Conservation (phyloP, 371 early-diverging fungal species). For the Syncephalastrum contaminatum region DNA sequence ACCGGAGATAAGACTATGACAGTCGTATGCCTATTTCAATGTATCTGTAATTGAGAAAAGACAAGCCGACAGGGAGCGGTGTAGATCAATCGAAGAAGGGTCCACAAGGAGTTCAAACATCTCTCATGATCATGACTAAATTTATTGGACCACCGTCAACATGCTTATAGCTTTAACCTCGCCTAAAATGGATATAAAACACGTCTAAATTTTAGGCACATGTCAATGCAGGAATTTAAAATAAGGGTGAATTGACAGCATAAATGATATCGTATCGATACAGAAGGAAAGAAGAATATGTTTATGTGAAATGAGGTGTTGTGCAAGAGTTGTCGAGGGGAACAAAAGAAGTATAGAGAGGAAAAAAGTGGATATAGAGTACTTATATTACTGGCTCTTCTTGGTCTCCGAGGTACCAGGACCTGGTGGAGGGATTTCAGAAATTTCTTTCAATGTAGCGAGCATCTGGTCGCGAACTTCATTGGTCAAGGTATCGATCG, state of each 20-base stretch:
- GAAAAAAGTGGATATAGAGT: neutral
- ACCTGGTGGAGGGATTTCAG: conserved; percentile 12
- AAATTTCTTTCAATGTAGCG: conserved; percentile 66
- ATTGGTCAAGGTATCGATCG: conserved; percentile 68
- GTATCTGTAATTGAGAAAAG: too few relatives aligned
- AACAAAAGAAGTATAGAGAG: conserved; percentile 3
- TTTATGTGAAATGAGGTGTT: too few relatives aligned
- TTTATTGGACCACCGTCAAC: too few relatives aligned
- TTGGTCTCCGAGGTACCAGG: conserved; percentile 10
- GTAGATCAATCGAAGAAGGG: too few relatives aligned
- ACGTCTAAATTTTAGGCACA: neutral
- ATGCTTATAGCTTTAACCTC: too few relatives aligned
- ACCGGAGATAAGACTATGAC: too few relatives aligned
- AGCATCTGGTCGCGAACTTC: conserved; percentile 75
- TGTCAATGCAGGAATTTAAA: neutral
- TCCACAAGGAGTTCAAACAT: too few relatives aligned
- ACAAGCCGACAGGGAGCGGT: too few relatives aligned
- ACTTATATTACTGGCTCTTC: conserved; percentile 23
- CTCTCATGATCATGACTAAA: too few relatives aligned
- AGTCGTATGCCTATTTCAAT: too few relatives aligned
- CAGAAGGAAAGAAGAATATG: neutral
- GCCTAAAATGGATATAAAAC: too few relatives aligned
- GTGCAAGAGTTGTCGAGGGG: neutral
- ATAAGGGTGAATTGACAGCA: neutral
- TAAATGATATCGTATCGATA: neutral